phyloP scores from a whole-genome alignment of 2,329 filamentous ascomycete genomes.

The Cercospora beticola region DNA sequence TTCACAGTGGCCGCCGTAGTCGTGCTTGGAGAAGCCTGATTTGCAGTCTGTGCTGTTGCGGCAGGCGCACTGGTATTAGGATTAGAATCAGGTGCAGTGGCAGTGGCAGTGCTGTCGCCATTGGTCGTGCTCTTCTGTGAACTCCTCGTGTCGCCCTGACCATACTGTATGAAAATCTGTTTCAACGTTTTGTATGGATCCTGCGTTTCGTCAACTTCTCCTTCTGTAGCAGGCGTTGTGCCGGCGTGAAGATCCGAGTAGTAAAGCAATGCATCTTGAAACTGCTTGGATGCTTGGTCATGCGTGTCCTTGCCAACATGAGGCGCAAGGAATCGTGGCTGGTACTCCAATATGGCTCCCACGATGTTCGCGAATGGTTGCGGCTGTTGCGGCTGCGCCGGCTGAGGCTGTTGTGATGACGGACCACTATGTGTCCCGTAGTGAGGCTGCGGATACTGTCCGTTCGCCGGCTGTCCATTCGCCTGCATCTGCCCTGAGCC shows the following conservation, averaged over 20 bases:
- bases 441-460: conserved; percentile 10
- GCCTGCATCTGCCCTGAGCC: background rate
- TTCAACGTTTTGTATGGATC: conserved; percentile 17
- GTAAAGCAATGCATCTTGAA: conserved; percentile 7
- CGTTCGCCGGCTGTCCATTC: conserved; percentile 7
- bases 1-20: background rate
- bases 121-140: conserved; percentile 3
- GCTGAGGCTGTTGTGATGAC: conserved; percentile 18
- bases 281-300: background rate
- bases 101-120: conserved; percentile 2
- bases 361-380: conserved; percentile 29
- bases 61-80: background rate
- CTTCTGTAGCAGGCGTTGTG: conserved; percentile 8
- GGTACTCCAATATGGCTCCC: conserved; percentile 29
- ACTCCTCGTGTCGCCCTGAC: conserved; percentile 5
- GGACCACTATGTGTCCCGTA: conserved; percentile 15
- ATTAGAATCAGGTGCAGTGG: background rate
- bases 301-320: conserved; percentile 1
- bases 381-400: conserved; percentile 13
- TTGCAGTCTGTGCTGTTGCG: background rate
- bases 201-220: conserved; percentile 7
- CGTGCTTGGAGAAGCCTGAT: background rate
- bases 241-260: conserved; percentile 12
- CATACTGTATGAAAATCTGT: conserved; percentile 12
- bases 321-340: conserved; percentile 9